Evolutionary conservation across 2,329 filamentous ascomycete species (phyloP), one percentile per base, ranked within the genome.

Genomic region (Hymenoscyphus scutula): DNA sequence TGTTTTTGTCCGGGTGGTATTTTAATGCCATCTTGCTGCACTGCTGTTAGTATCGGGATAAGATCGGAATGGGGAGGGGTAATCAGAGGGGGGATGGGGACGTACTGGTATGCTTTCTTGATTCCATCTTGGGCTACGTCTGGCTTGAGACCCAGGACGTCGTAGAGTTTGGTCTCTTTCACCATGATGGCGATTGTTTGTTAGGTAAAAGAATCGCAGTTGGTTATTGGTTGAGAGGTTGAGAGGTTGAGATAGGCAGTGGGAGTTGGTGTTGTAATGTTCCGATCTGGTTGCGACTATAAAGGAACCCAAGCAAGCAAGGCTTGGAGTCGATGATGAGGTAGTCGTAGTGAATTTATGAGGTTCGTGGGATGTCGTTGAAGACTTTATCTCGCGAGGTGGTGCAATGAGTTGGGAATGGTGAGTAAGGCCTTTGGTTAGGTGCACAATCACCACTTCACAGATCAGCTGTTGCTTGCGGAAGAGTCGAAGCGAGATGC

Each of bases 1-100:
- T 93, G 83, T 98, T 99, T 83, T 98, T 99, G 82, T 99, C 95
- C 6, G 95, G 95, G 74, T 99, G 95, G 79, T 87, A 93, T 79
- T 93, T 96, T 75, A 98, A 79, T 60, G 94, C 94, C 61, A 88
- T 84, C 82, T 97, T 97, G 67, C 90, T 92, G 75, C 66, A 10
- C 13, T 17, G 41, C 27, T 58, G 55, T 70, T 65, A 71, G 68
- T 45, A 59, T 63, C 45, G 57, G 32, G 7, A n/a, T 37, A n/a
- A 17, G n/a, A 30, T 11, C 7, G 37, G 13, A 56, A n/a, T 19
- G 38, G 41, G 41, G 15, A 32, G 51, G 15, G 17, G 23, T 51
- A 55, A 57, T 32, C 63, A 54, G 30, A 27, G 29, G 13, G 53
- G 32, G 48, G 41, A 48, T 25, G 8, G n/a, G 41, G 59, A 71